These are phyloP conservation scores for Serendipita sp. DNA, from an alignment of 768 basidiomycete genomes.

Conservation along the genomic window DNA sequence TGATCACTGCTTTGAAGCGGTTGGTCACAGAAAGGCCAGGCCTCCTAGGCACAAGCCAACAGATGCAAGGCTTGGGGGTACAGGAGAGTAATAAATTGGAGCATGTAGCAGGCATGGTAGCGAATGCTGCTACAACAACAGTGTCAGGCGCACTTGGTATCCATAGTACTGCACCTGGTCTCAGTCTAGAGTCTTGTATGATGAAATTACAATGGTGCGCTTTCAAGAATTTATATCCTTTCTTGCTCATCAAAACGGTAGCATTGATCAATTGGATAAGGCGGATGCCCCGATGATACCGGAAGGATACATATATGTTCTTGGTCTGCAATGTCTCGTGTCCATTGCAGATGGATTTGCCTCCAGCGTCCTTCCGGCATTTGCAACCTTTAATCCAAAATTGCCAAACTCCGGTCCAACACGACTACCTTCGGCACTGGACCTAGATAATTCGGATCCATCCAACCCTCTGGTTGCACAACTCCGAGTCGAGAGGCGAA, in stretches of 20 bases:
- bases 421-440: slow-evolving; percentile 45
- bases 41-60: slow-evolving; percentile 58
- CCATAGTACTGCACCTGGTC: slow-evolving; percentile 52
- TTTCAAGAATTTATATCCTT: neutral
- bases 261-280: slow-evolving; percentile 97
- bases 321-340: slow-evolving; percentile 76
- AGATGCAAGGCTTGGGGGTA: slow-evolving; percentile 68
- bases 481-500: slow-evolving; percentile 50
- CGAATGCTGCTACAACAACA: slow-evolving; percentile 66
- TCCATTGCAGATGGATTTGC: slow-evolving; percentile 79
- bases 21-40: slow-evolving; percentile 80
- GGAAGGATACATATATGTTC: slow-evolving; percentile 83
- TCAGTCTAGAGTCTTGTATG: slow-evolving; percentile 55
- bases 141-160: slow-evolving; percentile 76
- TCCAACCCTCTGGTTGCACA: slow-evolving; percentile 39
- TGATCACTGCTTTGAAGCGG: slow-evolving; percentile 72
- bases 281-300: slow-evolving; percentile 88
- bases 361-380: slow-evolving; percentile 41
- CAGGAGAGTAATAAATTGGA: slow-evolving; percentile 39
- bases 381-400: slow-evolving; percentile 48
- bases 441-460: slow-evolving; percentile 36
- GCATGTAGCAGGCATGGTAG: slow-evolving; percentile 68
- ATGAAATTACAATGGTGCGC: slow-evolving; percentile 87
- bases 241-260: slow-evolving; percentile 20
- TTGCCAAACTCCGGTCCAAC: slow-evolving; percentile 45